Percentiles rank a stretch among this genome's conserved stretches.
phyloP scores from a whole-genome alignment of 768 basidiomycete species.

The Tulasnella sp. region DNA sequence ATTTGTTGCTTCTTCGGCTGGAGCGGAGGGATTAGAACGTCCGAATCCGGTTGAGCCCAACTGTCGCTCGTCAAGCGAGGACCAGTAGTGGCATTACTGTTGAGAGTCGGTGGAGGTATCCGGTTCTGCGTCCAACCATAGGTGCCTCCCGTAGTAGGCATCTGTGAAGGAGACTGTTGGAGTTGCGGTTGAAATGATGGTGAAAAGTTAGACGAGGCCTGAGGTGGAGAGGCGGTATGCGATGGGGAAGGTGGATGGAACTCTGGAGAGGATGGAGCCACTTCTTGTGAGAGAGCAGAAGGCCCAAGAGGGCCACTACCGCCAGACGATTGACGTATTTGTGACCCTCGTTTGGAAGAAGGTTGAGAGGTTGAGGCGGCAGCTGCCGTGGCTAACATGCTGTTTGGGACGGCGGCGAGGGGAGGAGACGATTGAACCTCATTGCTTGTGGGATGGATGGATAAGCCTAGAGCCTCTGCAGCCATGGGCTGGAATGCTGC shows the following conservation, averaged over 20 bases:
- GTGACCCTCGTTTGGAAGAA: not conserved
- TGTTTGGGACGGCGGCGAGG: not conserved
- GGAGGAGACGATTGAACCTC: conserved; percentile 14
- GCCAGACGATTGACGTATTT: conserved; percentile 4
- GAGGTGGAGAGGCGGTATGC: conserved; percentile 17
- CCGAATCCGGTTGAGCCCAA: not conserved
- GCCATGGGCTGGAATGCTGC: conserved; percentile 2
- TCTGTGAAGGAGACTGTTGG: conserved; percentile 11
- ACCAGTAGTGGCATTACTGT: not conserved
- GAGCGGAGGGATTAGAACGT: not conserved
- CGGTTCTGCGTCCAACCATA: conserved; percentile 6
- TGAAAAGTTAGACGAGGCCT: not conserved
- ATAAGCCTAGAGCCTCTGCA: conserved; percentile 16
- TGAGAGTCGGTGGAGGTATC: conserved; percentile 5
- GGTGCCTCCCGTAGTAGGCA: not conserved
- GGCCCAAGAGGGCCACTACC: not conserved
- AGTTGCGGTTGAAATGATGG: conserved; percentile 1
- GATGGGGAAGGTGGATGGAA: conserved; percentile 15
- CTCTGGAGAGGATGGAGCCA: not conserved
- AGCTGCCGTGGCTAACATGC: not conserved
- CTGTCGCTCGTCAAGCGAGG: not conserved
- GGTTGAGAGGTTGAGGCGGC: not conserved
- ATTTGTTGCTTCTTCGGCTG: not conserved
- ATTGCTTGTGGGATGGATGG: conserved; percentile 10
- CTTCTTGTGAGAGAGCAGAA: conserved; percentile 6